phyloP scores from a whole-genome alignment of 2,329 filamentous ascomycete species.

The Colletotrichum karsti region DNA sequence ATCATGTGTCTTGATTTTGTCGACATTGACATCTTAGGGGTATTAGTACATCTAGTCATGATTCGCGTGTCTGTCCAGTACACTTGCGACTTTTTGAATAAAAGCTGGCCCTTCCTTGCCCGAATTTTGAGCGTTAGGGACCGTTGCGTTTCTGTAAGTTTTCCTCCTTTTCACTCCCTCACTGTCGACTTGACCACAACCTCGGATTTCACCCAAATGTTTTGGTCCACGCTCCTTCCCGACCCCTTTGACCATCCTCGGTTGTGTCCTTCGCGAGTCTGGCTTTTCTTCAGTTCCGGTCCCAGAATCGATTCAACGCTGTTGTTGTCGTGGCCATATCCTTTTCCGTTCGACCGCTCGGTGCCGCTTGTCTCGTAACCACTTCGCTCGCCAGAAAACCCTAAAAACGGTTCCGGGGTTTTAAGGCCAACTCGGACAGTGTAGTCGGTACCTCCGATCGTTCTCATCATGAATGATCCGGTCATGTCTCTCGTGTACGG shows the following conservation, averaged over 20 bases:
- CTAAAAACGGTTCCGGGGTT: slow-evolving; percentile 12
- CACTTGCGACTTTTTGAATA: no score
- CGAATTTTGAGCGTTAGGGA: no score
- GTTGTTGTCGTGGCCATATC: slow-evolving; percentile 7
- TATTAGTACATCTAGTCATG: no score
- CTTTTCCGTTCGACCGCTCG: neutral
- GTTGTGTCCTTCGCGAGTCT: neutral
- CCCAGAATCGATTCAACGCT: slow-evolving; percentile 23
- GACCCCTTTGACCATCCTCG: slow-evolving; percentile 1
- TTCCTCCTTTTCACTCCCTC: neutral
- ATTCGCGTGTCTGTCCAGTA: no score
- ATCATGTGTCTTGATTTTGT: no score
- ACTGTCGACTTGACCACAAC: slow-evolving; percentile 18
- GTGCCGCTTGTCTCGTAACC: neutral
- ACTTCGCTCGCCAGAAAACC: neutral
- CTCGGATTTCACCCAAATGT: slow-evolving; percentile 23
- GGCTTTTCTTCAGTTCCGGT: neutral
- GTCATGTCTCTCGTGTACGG: slow-evolving; percentile 18
- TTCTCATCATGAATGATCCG: slow-evolving; percentile 17
- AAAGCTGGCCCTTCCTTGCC: no score
- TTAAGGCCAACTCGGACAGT: slow-evolving; percentile 17
- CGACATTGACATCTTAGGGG: no score
- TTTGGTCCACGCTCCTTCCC: neutral
- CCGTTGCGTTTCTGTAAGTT: neutral
- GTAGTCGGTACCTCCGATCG: slow-evolving; percentile 26